Evolutionary conservation across 2,329 filamentous ascomycete genomes (phyloP).

Genomic region (Aureobasidium subglaciale): DNA sequence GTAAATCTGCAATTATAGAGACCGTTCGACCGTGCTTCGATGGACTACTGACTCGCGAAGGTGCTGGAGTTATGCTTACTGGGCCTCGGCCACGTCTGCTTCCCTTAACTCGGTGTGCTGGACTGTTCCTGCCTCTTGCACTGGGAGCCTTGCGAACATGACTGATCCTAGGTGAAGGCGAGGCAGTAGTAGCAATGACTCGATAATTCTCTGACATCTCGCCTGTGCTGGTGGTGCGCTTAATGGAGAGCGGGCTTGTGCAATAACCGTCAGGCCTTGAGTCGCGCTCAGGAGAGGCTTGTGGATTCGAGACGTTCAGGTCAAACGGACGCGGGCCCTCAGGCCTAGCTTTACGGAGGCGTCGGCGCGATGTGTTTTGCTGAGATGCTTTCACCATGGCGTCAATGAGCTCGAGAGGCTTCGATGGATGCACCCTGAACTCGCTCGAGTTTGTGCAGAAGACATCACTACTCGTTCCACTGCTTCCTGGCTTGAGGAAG

Average conservation of each 20-base stretch:
- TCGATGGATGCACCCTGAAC: conserved; percentile 4
- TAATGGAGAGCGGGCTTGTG: conserved; percentile 9
- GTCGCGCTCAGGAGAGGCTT: neutral
- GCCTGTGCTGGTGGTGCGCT: neutral
- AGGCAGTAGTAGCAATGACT: conserved; percentile 1
- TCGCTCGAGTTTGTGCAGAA: conserved; percentile 13
- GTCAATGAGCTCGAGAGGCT: conserved; percentile 16
- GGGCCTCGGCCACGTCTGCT: conserved; percentile 9
- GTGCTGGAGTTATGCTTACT: neutral
- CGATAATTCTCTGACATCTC: conserved; percentile 5
- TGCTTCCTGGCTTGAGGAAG: conserved; percentile 4
- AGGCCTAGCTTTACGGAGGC: conserved; percentile 15
- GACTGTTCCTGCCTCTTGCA: conserved; percentile 6
- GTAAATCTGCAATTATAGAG: conserved; percentile 19
- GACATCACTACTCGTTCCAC: conserved; percentile 8
- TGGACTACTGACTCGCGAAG: conserved; percentile 7
- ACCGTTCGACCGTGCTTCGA: conserved; percentile 6
- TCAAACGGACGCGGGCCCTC: conserved; percentile 11
- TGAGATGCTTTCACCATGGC: conserved; percentile 15
- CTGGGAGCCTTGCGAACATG: neutral
- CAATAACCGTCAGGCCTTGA: neutral
- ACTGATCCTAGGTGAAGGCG: conserved; percentile 6
- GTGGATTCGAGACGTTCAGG: neutral
- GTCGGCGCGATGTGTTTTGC: conserved; percentile 13
- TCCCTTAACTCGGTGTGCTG: conserved; percentile 5